Base-by-base conservation (phyloP, 1,284 basidiomycete species). In the Ceratobasidium sp. region DNA sequence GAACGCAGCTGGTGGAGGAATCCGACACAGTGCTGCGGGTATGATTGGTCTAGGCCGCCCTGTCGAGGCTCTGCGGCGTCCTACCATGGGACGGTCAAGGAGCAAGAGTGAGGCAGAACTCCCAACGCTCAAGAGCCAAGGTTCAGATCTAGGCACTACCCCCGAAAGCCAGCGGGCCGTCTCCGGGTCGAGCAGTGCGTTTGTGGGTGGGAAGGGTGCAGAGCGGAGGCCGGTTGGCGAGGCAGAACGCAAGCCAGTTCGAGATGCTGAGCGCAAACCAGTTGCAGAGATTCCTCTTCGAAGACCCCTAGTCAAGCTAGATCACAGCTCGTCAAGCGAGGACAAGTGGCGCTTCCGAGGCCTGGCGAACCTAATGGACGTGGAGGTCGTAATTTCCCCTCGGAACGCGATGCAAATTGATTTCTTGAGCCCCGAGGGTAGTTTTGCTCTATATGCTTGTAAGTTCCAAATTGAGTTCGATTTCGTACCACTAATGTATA, bases 381-480 rank as follows among this genome's bases (percentile, higher is more conserved):
- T 92, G 45, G 91, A 93, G 70, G 87, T 93, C 0, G 86, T 93
- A 0, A 81, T 88, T 1, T 83, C 82, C n/a, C 82, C 84, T 1
- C 0, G 81, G 79, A 8, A 80, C 85, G 56, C 84, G 84, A 69
- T 78, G 82, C 52, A 81, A 84, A 50, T 85, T 71, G 91, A 94
- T 76, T 79, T 94, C 1, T 77, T 92, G 65, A 90, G 89, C 75
- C 90, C 91, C 0, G 86, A 87, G 69, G 86, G 86, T 55, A 92
- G 90, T 64, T 94, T 94, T 73, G 87, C 87, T 0, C 77, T 94
- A 22, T 88, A 89, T 78, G 84, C 89, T 5, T 81, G 92, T 91
- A 72, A 73, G 85, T 78, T 52, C 0, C 15, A n/a, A 20, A 45
- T 71, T 42, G 53, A 10, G 25, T 43, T 40, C 3, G 13, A 20